Base-by-base conservation (phyloP, 345 rosid species). In the Geranium rotundifolium region DNA sequence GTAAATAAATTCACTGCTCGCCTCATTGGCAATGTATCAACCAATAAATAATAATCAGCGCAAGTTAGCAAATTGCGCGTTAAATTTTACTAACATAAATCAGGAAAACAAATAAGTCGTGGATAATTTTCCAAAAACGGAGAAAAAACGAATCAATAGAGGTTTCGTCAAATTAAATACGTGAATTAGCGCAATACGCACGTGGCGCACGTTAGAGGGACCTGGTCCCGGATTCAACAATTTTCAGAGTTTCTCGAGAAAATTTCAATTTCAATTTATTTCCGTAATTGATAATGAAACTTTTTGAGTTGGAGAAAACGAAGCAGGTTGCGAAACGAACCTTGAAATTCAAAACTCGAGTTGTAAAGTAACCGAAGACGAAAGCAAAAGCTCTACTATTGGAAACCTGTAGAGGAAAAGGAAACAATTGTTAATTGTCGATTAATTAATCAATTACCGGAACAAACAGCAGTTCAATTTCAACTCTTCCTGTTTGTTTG, bases 31-130 rank as follows among this genome's bases (percentile, higher is more conserved):
- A 52, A 46, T 23, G 23, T 41, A 50, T 14, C 57, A 29, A 62
- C 59, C 56, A 67, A 49, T 59, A 41, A 34, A 60, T 12, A 56
- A 67, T 61, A 65, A 63, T 65, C 49, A 67, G 76, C 65, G 76
- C 70, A 75, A 62, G 61, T 17, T 68, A 71, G 76, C 52, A n/a
- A 61, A 63, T 39, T 10, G 14, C 10, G 10, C 50, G 50, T 9
- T 41, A 41, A 41, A 31, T 31, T 31, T 2, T 31, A 2, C 37
- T 31, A 2, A 2, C 7, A 31, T 7, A 31, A 31, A 31, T n/a
- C 37, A 31, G 37, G 7, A 31, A 31, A 31, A 31, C 4, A 31
- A 31, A 31, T 31, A 3, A 31, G 37, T 7, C 37, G 7, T 7
- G 7, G 37, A 31, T 31, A 7, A 31, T 31, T 31, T 31, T 31